Conservation (phyloP, 2,329 filamentous ascomycete species). For the Ceratocystis alfenasii region DNA sequence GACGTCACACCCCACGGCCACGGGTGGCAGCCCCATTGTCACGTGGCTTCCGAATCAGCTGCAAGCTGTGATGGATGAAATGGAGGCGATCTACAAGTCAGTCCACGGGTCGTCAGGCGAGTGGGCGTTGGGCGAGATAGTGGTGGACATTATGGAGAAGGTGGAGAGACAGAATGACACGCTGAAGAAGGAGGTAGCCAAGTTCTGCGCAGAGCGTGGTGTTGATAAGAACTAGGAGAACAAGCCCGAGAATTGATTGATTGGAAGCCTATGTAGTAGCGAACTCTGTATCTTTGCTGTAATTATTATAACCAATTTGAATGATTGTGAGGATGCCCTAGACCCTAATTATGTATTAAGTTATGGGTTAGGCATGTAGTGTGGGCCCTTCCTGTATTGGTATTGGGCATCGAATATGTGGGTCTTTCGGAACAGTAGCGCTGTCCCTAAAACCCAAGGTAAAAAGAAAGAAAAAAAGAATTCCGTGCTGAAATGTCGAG, state of each 20-base stretch:
- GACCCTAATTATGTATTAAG: too few species aligned
- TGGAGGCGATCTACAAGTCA: conserved; percentile 46
- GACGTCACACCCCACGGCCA: conserved; percentile 64
- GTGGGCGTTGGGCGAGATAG: conserved; percentile 36
- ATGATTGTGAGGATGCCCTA: too few species aligned
- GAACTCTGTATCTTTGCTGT: neutral
- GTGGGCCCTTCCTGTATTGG: too few species aligned
- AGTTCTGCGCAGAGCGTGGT: conserved; percentile 56
- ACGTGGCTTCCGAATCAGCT: conserved; percentile 79
- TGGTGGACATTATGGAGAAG: conserved; percentile 54
- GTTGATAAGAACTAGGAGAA: conserved; percentile 26
- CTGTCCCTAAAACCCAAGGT: too few species aligned
- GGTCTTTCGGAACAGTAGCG: too few species aligned
- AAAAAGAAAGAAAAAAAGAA: too few species aligned
- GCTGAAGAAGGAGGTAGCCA: conserved; percentile 60
- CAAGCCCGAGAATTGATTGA: too few species aligned
- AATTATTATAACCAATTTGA: too few species aligned
- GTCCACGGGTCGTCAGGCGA: conserved; percentile 33
- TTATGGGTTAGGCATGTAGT: too few species aligned
- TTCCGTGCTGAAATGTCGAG: too few species aligned
- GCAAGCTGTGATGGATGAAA: conserved; percentile 58
- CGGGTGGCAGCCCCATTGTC: conserved; percentile 69
- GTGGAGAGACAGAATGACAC: conserved; percentile 52
- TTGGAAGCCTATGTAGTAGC: too few species aligned
- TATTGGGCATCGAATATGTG: too few species aligned